Percentiles rank a stretch among this genome's conserved stretches.
phyloP scores from a whole-genome alignment of 2,329 filamentous ascomycete species.

The Trichophyton benhamiae region DNA sequence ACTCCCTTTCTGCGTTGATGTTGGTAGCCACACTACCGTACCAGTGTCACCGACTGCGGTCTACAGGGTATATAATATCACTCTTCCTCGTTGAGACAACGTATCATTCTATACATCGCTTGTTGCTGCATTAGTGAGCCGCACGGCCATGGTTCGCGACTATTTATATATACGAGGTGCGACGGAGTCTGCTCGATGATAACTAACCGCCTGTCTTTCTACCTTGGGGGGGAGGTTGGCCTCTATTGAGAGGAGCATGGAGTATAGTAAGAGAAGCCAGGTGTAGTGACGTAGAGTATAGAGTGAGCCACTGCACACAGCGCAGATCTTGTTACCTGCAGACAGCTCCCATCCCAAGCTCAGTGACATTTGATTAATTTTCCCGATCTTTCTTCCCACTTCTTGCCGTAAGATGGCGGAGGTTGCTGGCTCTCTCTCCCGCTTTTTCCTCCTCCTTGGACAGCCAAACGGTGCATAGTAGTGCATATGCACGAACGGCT shows the following conservation, averaged over 20 bases:
- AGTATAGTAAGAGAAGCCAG: too few relatives aligned
- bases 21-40: background rate
- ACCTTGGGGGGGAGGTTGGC: too few relatives aligned
- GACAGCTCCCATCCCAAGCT: background rate
- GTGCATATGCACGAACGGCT: conserved; percentile 2
- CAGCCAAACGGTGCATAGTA: background rate
- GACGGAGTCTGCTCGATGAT: background rate
- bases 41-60: too few relatives aligned
- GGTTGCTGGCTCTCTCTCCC: background rate
- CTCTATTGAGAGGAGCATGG: too few relatives aligned
- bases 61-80: too few relatives aligned
- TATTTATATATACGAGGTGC: background rate
- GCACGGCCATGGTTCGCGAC: background rate
- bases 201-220: background rate
- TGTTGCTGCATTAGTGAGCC: background rate
- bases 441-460: background rate
- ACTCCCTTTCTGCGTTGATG: background rate
- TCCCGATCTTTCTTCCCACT: background rate
- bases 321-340: background rate
- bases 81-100: too few relatives aligned
- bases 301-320: too few relatives aligned
- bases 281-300: too few relatives aligned
- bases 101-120: background rate
- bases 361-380: background rate
- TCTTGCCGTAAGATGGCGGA: background rate